Conservation (phyloP, 2,329 filamentous ascomycete genomes). For the Fusarium sterilihyphosum region DNA sequence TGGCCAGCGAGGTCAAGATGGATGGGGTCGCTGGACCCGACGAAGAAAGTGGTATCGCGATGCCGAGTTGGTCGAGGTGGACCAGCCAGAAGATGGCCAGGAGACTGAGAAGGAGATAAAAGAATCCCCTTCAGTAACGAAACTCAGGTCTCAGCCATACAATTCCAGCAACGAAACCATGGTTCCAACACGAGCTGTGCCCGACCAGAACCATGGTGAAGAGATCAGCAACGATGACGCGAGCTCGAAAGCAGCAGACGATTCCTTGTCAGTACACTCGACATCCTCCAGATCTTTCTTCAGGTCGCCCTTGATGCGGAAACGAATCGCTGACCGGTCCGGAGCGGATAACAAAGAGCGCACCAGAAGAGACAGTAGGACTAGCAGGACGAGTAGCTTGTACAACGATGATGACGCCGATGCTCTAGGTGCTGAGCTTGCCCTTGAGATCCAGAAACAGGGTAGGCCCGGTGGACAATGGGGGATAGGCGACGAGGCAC, state of each 20-base stretch:
- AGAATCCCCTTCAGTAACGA: conserved; percentile 36
- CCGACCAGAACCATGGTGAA: conserved; percentile 41
- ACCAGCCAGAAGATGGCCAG: conserved; percentile 45
- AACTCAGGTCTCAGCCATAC: conserved; percentile 45
- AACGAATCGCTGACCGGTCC: conserved; percentile 52
- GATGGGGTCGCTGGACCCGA: conserved; percentile 94
- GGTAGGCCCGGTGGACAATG: conserved; percentile 70
- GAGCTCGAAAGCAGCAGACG: conserved; percentile 49
- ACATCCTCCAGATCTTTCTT: conserved; percentile 60
- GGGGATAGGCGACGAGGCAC: conserved; percentile 84
- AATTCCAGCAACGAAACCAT: conserved; percentile 52
- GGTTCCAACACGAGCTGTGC: conserved; percentile 40
- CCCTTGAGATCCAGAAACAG: conserved; percentile 63
- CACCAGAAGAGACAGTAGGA: conserved; percentile 53
- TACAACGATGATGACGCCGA: conserved; percentile 55
- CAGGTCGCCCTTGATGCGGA: conserved; percentile 53
- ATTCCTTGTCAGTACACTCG: conserved; percentile 58
- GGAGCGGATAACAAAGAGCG: conserved; percentile 49
- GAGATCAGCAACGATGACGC: conserved; percentile 41
- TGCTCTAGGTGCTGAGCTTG: conserved; percentile 55
- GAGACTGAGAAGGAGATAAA: conserved; percentile 51
- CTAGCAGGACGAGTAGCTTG: conserved; percentile 56
- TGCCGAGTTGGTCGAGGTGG: conserved; percentile 88
- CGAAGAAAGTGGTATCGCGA: conserved; percentile 96
- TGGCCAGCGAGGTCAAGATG: conserved; percentile 83